A percentile compares a stretch with the other conserved stretches of the same genome.
Conservation (phyloP, 2,329 filamentous ascomycete genomes). For the Capronia americana region DNA sequence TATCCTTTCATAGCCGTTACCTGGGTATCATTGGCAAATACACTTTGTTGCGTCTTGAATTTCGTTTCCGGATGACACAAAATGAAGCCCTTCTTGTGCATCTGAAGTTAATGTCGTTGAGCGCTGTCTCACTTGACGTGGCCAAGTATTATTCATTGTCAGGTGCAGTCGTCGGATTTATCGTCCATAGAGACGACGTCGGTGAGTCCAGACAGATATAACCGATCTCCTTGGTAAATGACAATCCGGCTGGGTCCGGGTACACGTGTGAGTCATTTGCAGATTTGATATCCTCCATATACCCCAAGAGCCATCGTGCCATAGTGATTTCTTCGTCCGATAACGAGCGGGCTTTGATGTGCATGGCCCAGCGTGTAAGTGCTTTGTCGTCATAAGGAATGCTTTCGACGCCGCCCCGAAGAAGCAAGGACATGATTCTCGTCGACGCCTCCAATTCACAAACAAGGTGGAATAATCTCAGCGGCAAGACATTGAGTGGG, state of each 20-base stretch:
- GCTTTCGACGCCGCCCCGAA: conserved; percentile 28
- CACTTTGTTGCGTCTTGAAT: background rate
- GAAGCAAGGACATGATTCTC: conserved; percentile 26
- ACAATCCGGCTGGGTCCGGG: background rate
- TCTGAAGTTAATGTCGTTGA: no score
- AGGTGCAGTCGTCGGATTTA: conserved; percentile 45
- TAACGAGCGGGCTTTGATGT: background rate
- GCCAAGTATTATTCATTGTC: background rate
- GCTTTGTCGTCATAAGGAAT: conserved; percentile 32
- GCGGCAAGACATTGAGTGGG: conserved; percentile 24
- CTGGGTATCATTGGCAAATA: background rate
- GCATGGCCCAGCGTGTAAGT: conserved; percentile 36
- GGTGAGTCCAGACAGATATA: conserved; percentile 4
- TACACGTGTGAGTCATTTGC: background rate
- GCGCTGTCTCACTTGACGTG: background rate
- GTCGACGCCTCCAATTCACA: conserved; percentile 1
- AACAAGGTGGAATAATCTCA: conserved; percentile 35
- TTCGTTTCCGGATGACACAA: background rate
- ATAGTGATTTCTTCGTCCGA: conserved; percentile 16
- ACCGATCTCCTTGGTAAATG: conserved; percentile 15
- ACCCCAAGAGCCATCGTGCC: conserved; percentile 26
- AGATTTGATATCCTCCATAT: conserved; percentile 24
- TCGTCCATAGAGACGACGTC: background rate
- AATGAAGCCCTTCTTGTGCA: no score
- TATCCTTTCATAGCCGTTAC: background rate